These are phyloP conservation scores for Postia placenta DNA, from an alignment of 768 basidiomycete species.

Conservation along the genomic window DNA sequence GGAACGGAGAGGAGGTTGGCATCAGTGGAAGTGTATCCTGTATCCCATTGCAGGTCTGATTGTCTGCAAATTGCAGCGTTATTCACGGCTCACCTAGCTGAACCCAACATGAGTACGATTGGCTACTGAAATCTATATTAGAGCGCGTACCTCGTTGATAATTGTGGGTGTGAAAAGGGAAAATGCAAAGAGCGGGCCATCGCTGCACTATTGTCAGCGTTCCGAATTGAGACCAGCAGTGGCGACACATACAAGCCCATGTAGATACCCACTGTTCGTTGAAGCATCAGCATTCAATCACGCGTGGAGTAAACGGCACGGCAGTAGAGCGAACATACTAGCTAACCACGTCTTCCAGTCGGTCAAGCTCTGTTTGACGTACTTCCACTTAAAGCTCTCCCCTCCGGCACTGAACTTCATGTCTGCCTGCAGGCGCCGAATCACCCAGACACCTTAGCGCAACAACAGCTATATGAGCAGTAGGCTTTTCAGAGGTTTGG, in stretches of 20 bases:
- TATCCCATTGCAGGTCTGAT: not conserved
- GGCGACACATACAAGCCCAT: constrained; percentile 55
- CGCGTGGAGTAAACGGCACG: no score
- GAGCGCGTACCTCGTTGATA: constrained; percentile 37
- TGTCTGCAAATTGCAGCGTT: not conserved
- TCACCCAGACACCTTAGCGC: constrained; percentile 48
- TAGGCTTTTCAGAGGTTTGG: not conserved
- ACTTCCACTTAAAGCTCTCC: constrained; percentile 44
- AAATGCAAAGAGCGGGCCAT: constrained; percentile 48
- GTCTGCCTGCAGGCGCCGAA: constrained; percentile 60
- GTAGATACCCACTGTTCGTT: constrained; percentile 54
- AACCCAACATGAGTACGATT: no score
- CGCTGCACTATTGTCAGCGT: constrained; percentile 24
- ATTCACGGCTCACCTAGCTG: constrained; percentile 7
- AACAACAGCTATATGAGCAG: no score
- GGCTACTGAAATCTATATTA: no score
- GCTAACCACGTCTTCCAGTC: constrained; percentile 75
- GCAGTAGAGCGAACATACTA: constrained; percentile 34
- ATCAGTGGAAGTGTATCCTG: constrained; percentile 55
- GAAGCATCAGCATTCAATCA: no score
- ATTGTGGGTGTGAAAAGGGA: constrained; percentile 44
- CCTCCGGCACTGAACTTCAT: constrained; percentile 62
- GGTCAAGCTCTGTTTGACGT: constrained; percentile 51
- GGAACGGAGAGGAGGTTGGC: constrained; percentile 76
- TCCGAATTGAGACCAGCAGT: not conserved